Evolutionary conservation across 768 basidiomycete species (phyloP).

Genomic region (Pleurotus pulmonarius): DNA sequence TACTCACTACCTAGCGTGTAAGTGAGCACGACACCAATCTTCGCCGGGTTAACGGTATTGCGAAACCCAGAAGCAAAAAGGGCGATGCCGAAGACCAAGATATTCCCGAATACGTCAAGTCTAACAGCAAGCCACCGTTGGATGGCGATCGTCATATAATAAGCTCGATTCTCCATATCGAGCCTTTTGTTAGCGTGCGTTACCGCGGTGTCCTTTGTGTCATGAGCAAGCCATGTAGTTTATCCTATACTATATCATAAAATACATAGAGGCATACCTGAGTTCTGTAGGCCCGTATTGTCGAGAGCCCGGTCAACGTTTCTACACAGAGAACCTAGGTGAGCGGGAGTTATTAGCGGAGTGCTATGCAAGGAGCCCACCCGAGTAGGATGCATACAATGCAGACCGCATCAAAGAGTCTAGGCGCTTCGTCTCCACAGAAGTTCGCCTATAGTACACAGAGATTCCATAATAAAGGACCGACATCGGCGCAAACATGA

Average conservation of each 20-base stretch:
- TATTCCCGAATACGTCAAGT: slow-evolving; percentile 62
- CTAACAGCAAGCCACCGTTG: slow-evolving; percentile 64
- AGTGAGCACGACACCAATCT: slow-evolving; percentile 56
- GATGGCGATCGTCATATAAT: slow-evolving; percentile 59
- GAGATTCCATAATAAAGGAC: slow-evolving; percentile 51
- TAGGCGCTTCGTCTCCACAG: slow-evolving; percentile 62
- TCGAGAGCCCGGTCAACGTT: slow-evolving; percentile 57
- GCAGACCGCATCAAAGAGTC: slow-evolving; percentile 59
- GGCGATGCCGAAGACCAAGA: slow-evolving; percentile 63
- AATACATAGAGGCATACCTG: slow-evolving; percentile 30
- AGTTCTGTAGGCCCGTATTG: slow-evolving; percentile 56
- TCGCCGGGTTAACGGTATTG: slow-evolving; percentile 49
- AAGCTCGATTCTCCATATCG: slow-evolving; percentile 59
- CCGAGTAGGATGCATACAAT: slow-evolving; percentile 57
- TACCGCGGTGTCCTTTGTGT: slow-evolving; percentile 39
- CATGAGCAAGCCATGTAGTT: neutral
- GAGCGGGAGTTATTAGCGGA: slow-evolving; percentile 9
- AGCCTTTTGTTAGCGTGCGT: slow-evolving; percentile 47
- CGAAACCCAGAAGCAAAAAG: slow-evolving; percentile 66
- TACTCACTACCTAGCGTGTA: slow-evolving; percentile 49
- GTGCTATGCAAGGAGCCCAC: slow-evolving; percentile 23
- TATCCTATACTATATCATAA: too few relatives aligned
- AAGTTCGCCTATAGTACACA: slow-evolving; percentile 55
- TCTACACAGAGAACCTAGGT: slow-evolving; percentile 30
- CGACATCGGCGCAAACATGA: slow-evolving; percentile 52